Evolutionary conservation across 495 filamentous ascomycete species (phyloP), one percentile per base, ranked within the genome.

Genomic region (Penicillium diatomitis): DNA sequence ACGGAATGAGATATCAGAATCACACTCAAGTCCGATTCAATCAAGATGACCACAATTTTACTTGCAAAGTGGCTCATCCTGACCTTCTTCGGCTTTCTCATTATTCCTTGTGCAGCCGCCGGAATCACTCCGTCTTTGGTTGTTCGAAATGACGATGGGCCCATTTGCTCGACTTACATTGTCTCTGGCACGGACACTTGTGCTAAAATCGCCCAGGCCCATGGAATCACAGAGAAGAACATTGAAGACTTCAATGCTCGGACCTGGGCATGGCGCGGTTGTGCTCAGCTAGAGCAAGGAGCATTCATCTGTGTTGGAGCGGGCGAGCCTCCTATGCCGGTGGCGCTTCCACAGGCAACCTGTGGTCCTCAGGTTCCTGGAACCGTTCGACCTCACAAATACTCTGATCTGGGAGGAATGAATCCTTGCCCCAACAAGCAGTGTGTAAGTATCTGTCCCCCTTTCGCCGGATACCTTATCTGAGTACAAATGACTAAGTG

Each of bases 301-400:
- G 38, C 36, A 4, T 45, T 48, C 5, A 51, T 60, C 4, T 60
- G 53, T 33, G 8, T 60, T 4, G 42, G 48, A 29, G 0, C 47
- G 2, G 48, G 56, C 3, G 38, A 44, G 3, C 50, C 50, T 44
- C 50, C 50, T 3, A 53, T 56, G 56, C 56, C 56, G 20, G 53
- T 51, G 3, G 47, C 56, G 1, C 38, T 56, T 29, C 41, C 40
- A 5, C 6, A 46, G 41, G 50, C 50, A 0, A 46, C 45, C n/a
- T 60, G 56, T 45, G 56, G 56, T 12, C 56, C 56, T 3, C 56
- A 54, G 8, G 53, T 56, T 11, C 53, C 56, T 9, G 53, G 56
- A 5, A 51, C 56, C 8, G 28, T 35, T 6, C 47, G 48, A 9
- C 56, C 56, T 3, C 8, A 2, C 8, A 34, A 38, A 5, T 54